A percentile compares a stretch with the other conserved stretches of the same genome.
Conservation (phyloP, 768 basidiomycete genomes). For the Candolleomyces eurysporus region DNA sequence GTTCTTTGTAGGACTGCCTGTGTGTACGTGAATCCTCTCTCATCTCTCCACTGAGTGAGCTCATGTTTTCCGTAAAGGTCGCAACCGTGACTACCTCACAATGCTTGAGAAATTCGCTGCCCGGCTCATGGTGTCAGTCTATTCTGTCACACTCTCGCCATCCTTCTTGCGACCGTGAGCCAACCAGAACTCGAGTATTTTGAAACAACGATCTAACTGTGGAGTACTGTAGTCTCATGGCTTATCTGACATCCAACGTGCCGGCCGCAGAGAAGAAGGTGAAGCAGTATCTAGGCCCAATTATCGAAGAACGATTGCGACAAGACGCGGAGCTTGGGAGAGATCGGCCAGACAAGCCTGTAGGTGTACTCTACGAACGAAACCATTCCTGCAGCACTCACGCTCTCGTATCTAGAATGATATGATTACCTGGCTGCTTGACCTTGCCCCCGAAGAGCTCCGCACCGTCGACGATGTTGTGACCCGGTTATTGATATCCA, state of each 20-base stretch:
- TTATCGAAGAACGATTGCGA: slow-evolving; percentile 5
- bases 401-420: slow-evolving; percentile 32
- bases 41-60: background rate
- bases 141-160: slow-evolving; percentile 22
- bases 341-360: background rate
- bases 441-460: slow-evolving; percentile 23
- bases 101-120: background rate
- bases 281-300: background rate
- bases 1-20: slow-evolving; percentile 41
- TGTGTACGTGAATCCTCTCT: slow-evolving; percentile 32
- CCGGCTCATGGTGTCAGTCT: background rate
- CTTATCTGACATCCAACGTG: background rate
- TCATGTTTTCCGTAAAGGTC: background rate
- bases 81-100: background rate
- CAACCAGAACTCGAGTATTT: background rate
- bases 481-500: slow-evolving; percentile 27
- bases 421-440: slow-evolving; percentile 38
- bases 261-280: background rate
- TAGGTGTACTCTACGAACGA: background rate
- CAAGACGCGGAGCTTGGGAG: background rate
- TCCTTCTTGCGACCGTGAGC: slow-evolving; percentile 28
- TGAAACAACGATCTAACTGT: background rate
- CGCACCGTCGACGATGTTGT: slow-evolving; percentile 23
- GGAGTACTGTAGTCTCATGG: background rate
- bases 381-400: slow-evolving; percentile 15